A percentile compares a stretch with the other conserved stretches of the same genome.
These are phyloP conservation scores for Amanita exitialis DNA, from an alignment of 768 basidiomycete species.

Conservation along the genomic window DNA sequence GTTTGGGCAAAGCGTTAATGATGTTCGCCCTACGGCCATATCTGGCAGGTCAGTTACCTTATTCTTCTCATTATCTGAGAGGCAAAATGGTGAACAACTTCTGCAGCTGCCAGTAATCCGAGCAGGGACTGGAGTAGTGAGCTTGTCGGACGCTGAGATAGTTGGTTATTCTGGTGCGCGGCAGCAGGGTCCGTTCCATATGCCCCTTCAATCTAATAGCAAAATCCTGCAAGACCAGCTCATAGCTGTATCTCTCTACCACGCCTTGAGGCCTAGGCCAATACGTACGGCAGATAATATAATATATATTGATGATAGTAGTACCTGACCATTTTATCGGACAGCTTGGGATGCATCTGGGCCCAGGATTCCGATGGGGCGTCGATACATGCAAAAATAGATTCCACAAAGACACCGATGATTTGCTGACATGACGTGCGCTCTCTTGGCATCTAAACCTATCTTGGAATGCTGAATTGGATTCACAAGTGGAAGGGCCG, in stretches of 20 bases:
- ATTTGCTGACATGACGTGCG: conserved; percentile 54
- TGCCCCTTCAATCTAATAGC: too few species aligned
- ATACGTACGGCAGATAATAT: neutral
- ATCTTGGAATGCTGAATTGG: neutral
- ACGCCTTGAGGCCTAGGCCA: neutral
- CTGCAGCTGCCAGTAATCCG: conserved; percentile 25
- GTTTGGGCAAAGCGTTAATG: conserved; percentile 23
- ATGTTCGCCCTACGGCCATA: conserved; percentile 29
- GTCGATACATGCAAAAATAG: conserved; percentile 13
- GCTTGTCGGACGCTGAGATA: neutral
- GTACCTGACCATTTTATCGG: neutral
- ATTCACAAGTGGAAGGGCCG: conserved; percentile 29
- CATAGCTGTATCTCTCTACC: too few species aligned
- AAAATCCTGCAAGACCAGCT: too few species aligned
- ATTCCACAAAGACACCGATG: conserved; percentile 28
- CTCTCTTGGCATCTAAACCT: neutral
- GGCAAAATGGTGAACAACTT: conserved; percentile 52
- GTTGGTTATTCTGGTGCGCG: too few species aligned
- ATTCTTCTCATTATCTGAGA: conserved; percentile 12
- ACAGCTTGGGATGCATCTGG: conserved; percentile 31
- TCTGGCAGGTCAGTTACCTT: conserved; percentile 41
- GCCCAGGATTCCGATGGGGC: conserved; percentile 28
- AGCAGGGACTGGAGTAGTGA: conserved; percentile 46
- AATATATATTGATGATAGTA: neutral
- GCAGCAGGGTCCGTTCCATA: too few species aligned